Evolutionary conservation across 352 stramenopile species (phyloP).

Genomic region (Globisporangium takayamanum): DNA sequence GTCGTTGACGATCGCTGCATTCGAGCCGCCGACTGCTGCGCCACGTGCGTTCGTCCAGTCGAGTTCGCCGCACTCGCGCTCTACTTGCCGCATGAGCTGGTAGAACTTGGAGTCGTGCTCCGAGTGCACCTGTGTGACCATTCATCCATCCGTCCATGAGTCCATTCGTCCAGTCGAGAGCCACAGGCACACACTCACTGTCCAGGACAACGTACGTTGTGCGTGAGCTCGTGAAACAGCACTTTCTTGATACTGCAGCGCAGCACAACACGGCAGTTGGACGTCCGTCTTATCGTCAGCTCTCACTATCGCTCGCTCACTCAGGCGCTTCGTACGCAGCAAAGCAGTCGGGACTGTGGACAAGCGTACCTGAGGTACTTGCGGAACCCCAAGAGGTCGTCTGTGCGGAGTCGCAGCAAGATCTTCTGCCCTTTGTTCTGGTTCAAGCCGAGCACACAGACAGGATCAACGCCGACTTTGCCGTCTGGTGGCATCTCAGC

Average conservation of each 20-base stretch:
- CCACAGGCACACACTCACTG: neutral
- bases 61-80: conserved; percentile 64
- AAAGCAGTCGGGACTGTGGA: neutral
- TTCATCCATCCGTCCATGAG: neutral
- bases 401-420: conserved; percentile 89
- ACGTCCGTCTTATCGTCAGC: neutral
- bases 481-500: conserved; percentile 89
- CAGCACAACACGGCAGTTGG: neutral
- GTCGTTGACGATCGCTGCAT: conserved; percentile 12
- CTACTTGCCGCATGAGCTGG: conserved; percentile 71
- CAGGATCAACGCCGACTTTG: conserved; percentile 84
- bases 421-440: conserved; percentile 94
- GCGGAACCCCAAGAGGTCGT: conserved; percentile 91
- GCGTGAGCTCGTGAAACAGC: conserved; percentile 91
- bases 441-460: conserved; percentile 91
- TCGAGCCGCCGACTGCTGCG: conserved; percentile 26
- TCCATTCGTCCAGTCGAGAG: neutral
- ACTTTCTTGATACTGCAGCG: conserved; percentile 88
- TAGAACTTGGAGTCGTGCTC: conserved; percentile 81
- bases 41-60: conserved; percentile 56
- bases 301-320: neutral
- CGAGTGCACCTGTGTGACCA: conserved; percentile 40
- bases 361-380: conserved; percentile 66
- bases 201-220: conserved; percentile 73
- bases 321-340: neutral